These are phyloP conservation scores for Nicotiana tomentosiformis DNA, from an alignment of 257 asterid genomes.

Conservation along the genomic window DNA sequence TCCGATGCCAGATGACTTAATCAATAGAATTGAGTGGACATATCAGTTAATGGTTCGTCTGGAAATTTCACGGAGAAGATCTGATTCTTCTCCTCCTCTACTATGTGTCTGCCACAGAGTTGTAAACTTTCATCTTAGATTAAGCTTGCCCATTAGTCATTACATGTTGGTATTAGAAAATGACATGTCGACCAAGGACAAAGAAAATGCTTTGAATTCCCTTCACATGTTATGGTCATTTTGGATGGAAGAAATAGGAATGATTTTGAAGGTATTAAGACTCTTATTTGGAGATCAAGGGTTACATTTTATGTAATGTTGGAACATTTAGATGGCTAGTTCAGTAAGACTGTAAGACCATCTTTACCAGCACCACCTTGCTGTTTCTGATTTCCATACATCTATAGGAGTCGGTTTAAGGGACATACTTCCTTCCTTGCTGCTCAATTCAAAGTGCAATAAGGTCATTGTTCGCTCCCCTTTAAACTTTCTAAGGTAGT, in stretches of 20 bases:
- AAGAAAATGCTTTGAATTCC: background rate
- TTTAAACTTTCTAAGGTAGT: background rate
- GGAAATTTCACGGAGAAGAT: no score
- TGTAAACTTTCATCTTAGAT: no score
- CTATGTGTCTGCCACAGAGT: no score
- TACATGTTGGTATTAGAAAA: background rate
- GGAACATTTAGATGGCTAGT: background rate
- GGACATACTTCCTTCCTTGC: background rate
- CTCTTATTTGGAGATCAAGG: background rate
- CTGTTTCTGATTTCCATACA: background rate
- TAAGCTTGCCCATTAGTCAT: no score
- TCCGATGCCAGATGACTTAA: no score
- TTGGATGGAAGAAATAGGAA: slow-evolving; percentile 1
- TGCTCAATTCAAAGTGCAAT: background rate
- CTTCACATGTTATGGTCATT: background rate
- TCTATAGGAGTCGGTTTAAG: background rate
- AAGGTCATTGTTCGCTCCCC: background rate
- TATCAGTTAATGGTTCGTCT: no score
- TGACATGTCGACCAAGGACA: background rate
- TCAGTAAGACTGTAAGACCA: background rate
- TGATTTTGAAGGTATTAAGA: background rate
- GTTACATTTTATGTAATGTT: background rate
- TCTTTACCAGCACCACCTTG: background rate
- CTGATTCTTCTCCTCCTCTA: no score
- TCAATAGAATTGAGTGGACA: no score